These are phyloP conservation scores for Geotrichum restrictum DNA, from an alignment of 1,139 yeast genomes.

Conservation along the genomic window DNA sequence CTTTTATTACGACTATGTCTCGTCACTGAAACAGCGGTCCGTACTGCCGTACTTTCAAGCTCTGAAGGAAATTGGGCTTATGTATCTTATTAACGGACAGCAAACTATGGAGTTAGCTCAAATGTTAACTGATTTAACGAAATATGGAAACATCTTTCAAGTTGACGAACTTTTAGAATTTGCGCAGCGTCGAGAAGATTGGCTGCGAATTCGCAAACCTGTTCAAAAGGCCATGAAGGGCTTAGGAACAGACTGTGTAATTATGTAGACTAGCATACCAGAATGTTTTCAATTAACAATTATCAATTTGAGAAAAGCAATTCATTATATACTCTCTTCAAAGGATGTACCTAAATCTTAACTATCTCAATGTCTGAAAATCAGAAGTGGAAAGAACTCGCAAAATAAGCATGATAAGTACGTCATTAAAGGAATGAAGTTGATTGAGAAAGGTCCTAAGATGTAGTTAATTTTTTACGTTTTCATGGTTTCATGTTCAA, in stretches of 20 bases:
- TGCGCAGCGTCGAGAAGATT: constrained; percentile 81
- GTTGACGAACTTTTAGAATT: constrained; percentile 93
- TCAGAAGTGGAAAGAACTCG: neutral
- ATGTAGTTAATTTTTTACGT: no score
- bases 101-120: constrained; percentile 76
- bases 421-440: constrained; percentile 1
- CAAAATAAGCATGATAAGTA: constrained; percentile 36
- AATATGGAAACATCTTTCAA: constrained; percentile 81
- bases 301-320: no score
- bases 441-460: neutral
- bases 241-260: constrained; percentile 54
- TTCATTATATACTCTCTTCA: no score
- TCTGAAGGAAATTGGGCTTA: constrained; percentile 74
- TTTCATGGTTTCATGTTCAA: no score
- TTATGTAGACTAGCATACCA: constrained; percentile 43
- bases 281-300: no score
- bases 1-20: constrained; percentile 69
- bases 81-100: constrained; percentile 69
- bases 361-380: no score
- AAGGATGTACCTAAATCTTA: no score
- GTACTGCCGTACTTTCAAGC: constrained; percentile 76
- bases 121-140: constrained; percentile 72
- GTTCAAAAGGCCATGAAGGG: constrained; percentile 95
- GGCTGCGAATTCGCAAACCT: constrained; percentile 68
- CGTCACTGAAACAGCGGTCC: constrained; percentile 62